Evolutionary conservation across 257 asterid genomes (phyloP), one percentile per base, ranked within the genome.

Genomic region (Vinca minor): DNA sequence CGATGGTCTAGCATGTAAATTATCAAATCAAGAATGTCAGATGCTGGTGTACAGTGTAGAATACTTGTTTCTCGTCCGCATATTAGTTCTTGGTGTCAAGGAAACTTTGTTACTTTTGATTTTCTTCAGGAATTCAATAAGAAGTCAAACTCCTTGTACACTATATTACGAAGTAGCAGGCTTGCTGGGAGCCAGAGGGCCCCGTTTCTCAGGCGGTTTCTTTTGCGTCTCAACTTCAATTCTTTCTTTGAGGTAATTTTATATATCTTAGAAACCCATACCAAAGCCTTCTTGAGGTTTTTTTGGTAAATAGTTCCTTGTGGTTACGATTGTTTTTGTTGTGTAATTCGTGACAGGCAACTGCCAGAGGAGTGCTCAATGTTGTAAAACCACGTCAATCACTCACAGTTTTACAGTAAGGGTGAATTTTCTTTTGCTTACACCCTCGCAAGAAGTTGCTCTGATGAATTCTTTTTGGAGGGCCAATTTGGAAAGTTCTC

Each of bases 171-270:
- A 26, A 89, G 92, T 70, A 87, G 94, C 82, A 85, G 96, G 82
- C 91, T 93, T 65, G 97, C 95, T 62, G 97, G 99, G 78, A 93
- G 99, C 78, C 99, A 93, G 78, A 85, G 99, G 49, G 99, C 99
- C 62, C 99, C 99, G 1, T 93, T 89, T 65, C 91, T 93, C 65
- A 75, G 97, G 80, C 95, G 96, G 44, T 93, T 93, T 78, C 97
- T 93, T 77, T 69, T 93, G 82, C 94, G 96, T 46, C 99, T 93
- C 74, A 93, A 93, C 80, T 93, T 83, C 74, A 93, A 89, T 74
- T 87, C 95, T 69, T 93, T 85, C 81, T 93, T 84, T 56, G 97
- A 93, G 96, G 99, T 89, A 77, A 20, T 50, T 50, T 55, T 62
- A 50, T 58, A 29, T 35, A 44, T 31, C 11, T 54, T 56, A 21